Evolutionary conservation across 2,329 filamentous ascomycete genomes (phyloP).

Genomic region (Cercospora nicotianae): DNA sequence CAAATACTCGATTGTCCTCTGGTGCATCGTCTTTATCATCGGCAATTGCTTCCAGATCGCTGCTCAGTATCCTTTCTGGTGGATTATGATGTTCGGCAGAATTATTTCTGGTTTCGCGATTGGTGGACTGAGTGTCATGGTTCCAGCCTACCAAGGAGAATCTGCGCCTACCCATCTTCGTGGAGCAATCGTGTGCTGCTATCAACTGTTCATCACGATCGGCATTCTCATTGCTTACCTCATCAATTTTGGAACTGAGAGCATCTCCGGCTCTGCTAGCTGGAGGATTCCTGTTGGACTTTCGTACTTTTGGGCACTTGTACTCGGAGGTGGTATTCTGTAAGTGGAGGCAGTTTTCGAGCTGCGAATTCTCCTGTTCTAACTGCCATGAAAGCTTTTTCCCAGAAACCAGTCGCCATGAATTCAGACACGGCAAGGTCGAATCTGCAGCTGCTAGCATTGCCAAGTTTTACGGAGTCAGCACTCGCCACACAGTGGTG

Average conservation of each 20-base stretch:
- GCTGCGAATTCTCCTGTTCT: background rate
- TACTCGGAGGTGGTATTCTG: conserved; percentile 47
- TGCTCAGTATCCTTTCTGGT: conserved; percentile 54
- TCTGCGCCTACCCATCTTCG: conserved; percentile 63
- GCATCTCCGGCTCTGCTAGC: conserved; percentile 39
- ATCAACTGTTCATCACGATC: conserved; percentile 68
- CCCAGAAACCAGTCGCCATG: conserved; percentile 50
- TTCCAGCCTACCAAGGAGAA: conserved; percentile 68
- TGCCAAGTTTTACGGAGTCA: conserved; percentile 48
- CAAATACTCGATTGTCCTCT: conserved; percentile 59
- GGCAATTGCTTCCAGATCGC: conserved; percentile 66
- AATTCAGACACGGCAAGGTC: conserved; percentile 45
- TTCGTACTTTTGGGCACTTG: conserved; percentile 46
- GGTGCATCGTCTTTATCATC: conserved; percentile 61
- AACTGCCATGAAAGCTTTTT: conserved; percentile 33
- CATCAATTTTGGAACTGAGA: conserved; percentile 61
- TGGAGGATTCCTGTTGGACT: conserved; percentile 52
- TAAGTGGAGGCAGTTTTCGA: background rate
- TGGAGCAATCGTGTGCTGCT: conserved; percentile 61
- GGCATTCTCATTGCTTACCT: conserved; percentile 58
- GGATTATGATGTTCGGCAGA: conserved; percentile 63
- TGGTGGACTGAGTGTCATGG: conserved; percentile 61
- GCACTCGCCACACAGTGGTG: conserved; percentile 47
- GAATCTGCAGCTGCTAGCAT: conserved; percentile 45
- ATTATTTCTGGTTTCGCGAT: conserved; percentile 64